Evolutionary conservation across 495 filamentous ascomycete genomes (phyloP), one percentile per base, ranked within the genome.

Genomic region (Friedmanniomyces endolithicus): DNA sequence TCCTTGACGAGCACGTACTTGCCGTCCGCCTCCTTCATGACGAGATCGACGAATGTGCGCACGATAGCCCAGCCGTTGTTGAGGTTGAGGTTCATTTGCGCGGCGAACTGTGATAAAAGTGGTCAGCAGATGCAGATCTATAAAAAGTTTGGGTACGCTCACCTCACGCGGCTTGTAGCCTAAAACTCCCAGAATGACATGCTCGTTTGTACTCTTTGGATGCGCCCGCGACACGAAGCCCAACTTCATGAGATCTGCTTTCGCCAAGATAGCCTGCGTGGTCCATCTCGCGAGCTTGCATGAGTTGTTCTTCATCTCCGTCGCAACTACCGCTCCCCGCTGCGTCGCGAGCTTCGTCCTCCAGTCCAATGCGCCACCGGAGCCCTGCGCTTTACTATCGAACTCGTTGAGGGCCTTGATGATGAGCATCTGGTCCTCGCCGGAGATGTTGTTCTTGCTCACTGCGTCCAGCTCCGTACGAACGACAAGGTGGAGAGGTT

Each of bases 281-380:
- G 92, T 94, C 92, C 92, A 98, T 63, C 92, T 75, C 33, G 92
- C 94, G 52, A 98, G 81, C 76, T 98, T 98, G 80, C 85, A 90
- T 65, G 81, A 86, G 78, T 98, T 98, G 79, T 98, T 98, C 83
- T 98, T 98, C 92, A 98, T 98, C 71, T 92, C 92, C n/a, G 92
- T 98, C 19, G 92, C 92, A 16, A 98, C 85, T 29, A 97, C 90
- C 25, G 92, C 92, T 76, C 92, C 92, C 55, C 92, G 82, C 74
- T 95, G 88, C 57, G 84, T 86, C 52, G 82, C 83, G 47, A 98
- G 80, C 78, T 97, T 98, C 55, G 80, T 80, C 65, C 90, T 80
- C 92, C 92, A 98, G 77, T 98, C 90, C 25, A 97, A 75, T 40
- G 92, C 94, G 53, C 88, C 87, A 58, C 92, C 90, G 59, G 85